Base-by-base conservation (phyloP, 768 basidiomycete species). In the Leccinum subgranulosum region DNA sequence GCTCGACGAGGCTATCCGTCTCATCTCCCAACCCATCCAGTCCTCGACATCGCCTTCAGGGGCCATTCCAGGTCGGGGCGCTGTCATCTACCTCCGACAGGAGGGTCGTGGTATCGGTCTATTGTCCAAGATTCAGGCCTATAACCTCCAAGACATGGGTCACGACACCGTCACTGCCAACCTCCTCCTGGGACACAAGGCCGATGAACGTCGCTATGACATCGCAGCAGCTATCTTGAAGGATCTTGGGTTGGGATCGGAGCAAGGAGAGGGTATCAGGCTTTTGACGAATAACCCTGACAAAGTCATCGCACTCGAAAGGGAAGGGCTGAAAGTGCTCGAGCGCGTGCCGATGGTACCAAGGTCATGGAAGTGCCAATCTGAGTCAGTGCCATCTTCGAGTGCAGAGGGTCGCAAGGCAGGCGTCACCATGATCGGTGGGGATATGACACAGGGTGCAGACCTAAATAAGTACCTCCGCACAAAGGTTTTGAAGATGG, bases 121-220 rank as follows among this genome's bases (percentile, higher is more conserved):
- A 3, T 76, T 98, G 36, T 94, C 94, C 51, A 99, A 99, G 74
- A 91, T 99, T 57, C 84, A 90, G 33, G 97, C 97, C 14, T 99
- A 99, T 76, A 99, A 99, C 69, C 79, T 98, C 19, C 97, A 98
- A 72, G 97, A 99, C 71, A 77, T 99, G 51, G 97, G 97, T 0
- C 92, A 98, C 69, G 97, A 98, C 75, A 99, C 97, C n/a, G 97
- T 99, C 64, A 87, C 91, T 5, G 97, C 97, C 27, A 99, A 99
- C 73, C 76, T 98, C 39, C 83, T 97, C 81, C 85, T 99, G 29
- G 97, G 97, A 2, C 92, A 97, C 73, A 81, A 85, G 58, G 95
- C 97, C 6, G 97, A 99, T 70, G 91, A 96, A 72, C 84, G 97
- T 33, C 87, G 87, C 23, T 99, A 98, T 73, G 93, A 90, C 62